These are phyloP conservation scores for Floccularia luteovirens DNA, from an alignment of 768 basidiomycete species.

Conservation along the genomic window DNA sequence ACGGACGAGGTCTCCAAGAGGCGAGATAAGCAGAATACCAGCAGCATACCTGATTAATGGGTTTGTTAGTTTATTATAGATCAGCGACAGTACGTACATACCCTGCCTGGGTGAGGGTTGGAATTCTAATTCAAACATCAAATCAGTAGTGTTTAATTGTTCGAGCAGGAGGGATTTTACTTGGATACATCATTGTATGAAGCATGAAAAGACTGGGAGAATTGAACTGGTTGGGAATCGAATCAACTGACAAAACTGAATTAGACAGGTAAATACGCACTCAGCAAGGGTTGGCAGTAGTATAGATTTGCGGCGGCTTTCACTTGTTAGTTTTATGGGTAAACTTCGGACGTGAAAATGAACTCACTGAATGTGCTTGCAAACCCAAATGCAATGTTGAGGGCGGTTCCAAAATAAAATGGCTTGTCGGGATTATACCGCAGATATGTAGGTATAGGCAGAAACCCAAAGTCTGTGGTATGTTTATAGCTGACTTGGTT, in stretches of 20 bases:
- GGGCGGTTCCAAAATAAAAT: conserved; percentile 41
- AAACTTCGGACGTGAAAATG: not conserved
- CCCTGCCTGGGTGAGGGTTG: conserved; percentile 66
- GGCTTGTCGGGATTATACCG: conserved; percentile 43
- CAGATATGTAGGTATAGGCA: conserved; percentile 54
- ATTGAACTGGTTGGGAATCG: conserved; percentile 18
- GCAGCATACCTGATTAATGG: conserved; percentile 47
- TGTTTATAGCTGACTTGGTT: no score
- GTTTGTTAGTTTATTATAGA: conserved; percentile 2
- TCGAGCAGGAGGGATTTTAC: conserved; percentile 11
- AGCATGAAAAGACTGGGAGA: conserved; percentile 24
- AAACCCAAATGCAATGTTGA: conserved; percentile 54
- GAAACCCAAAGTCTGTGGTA: conserved; percentile 59
- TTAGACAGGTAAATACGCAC: not conserved
- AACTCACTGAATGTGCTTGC: conserved; percentile 45
- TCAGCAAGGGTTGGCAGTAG: conserved; percentile 3
- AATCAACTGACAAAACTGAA: not conserved
- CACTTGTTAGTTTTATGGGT: not conserved
- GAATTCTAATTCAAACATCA: conserved; percentile 31
- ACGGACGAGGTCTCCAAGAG: conserved; percentile 78
- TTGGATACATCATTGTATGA: conserved; percentile 30
- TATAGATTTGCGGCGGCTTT: conserved; percentile 1
- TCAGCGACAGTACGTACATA: conserved; percentile 14
- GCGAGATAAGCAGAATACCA: conserved; percentile 70
- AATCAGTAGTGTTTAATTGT: not conserved